phyloP scores from a whole-genome alignment of 495 filamentous ascomycete genomes.

The Penicillium coffeae region DNA sequence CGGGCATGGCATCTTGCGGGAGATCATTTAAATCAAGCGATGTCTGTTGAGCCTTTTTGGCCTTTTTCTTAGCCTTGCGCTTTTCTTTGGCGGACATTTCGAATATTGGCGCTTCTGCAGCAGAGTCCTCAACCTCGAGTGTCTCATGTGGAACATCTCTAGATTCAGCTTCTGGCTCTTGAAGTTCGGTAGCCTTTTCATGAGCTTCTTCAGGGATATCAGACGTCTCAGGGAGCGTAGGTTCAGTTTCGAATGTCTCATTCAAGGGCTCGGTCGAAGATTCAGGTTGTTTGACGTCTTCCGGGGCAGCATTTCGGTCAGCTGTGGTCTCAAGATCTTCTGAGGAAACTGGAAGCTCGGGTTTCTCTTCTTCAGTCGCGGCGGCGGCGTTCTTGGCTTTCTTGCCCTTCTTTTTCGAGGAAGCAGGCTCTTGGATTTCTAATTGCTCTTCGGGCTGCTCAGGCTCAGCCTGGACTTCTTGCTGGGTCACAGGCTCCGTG shows the following conservation, averaged over 20 bases:
- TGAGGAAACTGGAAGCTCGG: no score
- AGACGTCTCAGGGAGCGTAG: neutral
- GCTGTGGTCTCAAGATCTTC: no score
- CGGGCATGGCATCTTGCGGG: neutral
- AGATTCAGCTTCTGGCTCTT: no score
- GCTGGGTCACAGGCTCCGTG: no score
- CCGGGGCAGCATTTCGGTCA: neutral
- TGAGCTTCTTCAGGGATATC: neutral
- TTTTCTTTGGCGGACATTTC: slow-evolving; percentile 24
- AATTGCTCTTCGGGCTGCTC: neutral
- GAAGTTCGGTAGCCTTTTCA: no score
- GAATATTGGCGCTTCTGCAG: neutral
- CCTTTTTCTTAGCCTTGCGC: slow-evolving; percentile 38
- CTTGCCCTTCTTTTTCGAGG: neutral
- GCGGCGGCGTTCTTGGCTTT: neutral
- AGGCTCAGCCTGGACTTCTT: neutral
- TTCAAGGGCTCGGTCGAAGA: no score
- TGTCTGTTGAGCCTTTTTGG: slow-evolving; percentile 19
- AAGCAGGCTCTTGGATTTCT: neutral
- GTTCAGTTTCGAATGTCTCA: no score
- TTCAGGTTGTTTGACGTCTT: neutral
- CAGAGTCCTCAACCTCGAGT: neutral
- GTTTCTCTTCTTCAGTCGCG: no score
- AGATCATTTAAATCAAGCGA: slow-evolving; percentile 1
- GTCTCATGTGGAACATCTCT: neutral